Evolutionary conservation across 192 early-diverging fungal species (phyloP).

Genomic region (Coemansia sp.): DNA sequence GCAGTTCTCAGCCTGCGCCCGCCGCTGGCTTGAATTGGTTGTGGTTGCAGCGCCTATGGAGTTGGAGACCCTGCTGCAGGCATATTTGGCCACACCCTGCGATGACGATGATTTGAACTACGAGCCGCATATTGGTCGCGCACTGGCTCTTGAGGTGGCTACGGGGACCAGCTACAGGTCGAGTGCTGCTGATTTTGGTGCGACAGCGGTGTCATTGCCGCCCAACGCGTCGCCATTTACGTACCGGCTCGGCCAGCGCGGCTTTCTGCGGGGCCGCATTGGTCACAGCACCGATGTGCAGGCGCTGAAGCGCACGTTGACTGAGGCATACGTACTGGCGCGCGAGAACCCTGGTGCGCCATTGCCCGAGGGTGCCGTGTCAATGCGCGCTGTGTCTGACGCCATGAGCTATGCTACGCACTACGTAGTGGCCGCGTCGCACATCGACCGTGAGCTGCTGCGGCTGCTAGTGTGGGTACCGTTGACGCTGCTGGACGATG

Average conservation of each 20-base stretch:
- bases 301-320: constrained; percentile 33
- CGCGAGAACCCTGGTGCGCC: constrained; percentile 26
- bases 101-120: constrained; percentile 57
- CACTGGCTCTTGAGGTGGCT: constrained; percentile 66
- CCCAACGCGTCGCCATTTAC: constrained; percentile 44
- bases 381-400: constrained; percentile 14
- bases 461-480: constrained; percentile 86
- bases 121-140: constrained; percentile 66
- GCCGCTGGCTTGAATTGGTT: constrained; percentile 64
- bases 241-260: constrained; percentile 35
- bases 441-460: constrained; percentile 59
- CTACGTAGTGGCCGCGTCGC: constrained; percentile 12
- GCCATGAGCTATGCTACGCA: constrained; percentile 37
- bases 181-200: constrained; percentile 7
- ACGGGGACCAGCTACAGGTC: constrained; percentile 25
- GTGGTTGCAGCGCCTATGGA: constrained; percentile 67
- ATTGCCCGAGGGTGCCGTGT: constrained; percentile 11
- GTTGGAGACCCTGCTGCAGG: constrained; percentile 64
- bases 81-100: constrained; percentile 61
- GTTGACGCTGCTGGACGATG: constrained; percentile 71
- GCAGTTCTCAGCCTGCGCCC: constrained; percentile 59
- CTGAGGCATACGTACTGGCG: constrained; percentile 24
- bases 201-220: constrained; percentile 9
- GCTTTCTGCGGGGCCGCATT: constrained; percentile 37
- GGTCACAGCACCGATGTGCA: constrained; percentile 22